phyloP scores from a whole-genome alignment of 139 green algal species.

The Coccomyxa sp. region DNA sequence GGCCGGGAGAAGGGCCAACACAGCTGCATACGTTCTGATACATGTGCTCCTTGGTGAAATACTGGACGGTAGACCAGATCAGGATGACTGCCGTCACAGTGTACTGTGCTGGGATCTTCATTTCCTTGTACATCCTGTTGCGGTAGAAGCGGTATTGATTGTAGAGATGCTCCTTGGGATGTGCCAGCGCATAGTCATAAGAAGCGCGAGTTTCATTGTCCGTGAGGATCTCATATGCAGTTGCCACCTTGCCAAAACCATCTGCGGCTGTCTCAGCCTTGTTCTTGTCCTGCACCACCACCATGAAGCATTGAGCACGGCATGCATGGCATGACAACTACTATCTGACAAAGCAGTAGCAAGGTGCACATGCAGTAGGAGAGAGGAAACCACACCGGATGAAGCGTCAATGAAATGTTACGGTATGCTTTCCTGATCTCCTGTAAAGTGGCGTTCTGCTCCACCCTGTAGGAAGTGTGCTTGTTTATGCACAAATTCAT shows the following conservation, averaged over 20 bases:
- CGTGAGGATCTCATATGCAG: neutral
- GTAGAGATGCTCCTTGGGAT: neutral
- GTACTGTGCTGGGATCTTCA: neutral
- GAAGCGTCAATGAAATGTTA: neutral
- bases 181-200: neutral
- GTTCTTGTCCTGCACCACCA: neutral
- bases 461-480: neutral
- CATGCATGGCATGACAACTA: too few species aligned
- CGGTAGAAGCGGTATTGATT: neutral
- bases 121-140: neutral
- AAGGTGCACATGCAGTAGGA: too few species aligned
- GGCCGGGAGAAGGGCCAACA: too few species aligned
- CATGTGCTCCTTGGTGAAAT: neutral
- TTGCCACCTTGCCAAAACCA: neutral
- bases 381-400: neutral
- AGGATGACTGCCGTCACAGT: neutral
- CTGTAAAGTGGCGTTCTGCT: neutral
- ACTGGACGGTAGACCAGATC: neutral
- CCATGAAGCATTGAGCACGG: neutral
- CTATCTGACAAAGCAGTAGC: too few species aligned
- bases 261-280: neutral
- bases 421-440: neutral
- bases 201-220: neutral
- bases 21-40: neutral
- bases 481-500: neutral